Percentiles rank a stretch among this genome's conserved stretches.
phyloP scores from a whole-genome alignment of 768 basidiomycete species.

The Boletus sp. region DNA sequence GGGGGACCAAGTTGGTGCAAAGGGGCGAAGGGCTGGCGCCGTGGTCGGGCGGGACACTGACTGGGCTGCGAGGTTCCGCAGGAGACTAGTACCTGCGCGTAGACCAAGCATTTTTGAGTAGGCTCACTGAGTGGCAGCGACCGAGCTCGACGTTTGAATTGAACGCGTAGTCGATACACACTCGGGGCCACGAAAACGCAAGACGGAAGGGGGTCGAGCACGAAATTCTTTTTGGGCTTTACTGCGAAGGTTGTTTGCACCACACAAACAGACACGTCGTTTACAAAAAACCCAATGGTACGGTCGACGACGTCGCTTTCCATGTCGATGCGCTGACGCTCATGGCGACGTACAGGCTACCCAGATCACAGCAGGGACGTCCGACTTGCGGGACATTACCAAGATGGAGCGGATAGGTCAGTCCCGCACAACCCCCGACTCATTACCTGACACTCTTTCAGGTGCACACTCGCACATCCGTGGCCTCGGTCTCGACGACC shows the following conservation, averaged over 20 bases:
- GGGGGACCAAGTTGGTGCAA: constrained; percentile 8
- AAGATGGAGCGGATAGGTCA: constrained; percentile 92
- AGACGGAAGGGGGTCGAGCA: not conserved
- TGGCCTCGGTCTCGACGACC: constrained; percentile 89
- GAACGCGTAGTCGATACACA: not conserved
- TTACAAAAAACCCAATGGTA: constrained; percentile 27
- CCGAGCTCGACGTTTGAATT: not conserved
- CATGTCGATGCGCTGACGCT: not conserved
- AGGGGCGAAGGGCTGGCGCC: constrained; percentile 5
- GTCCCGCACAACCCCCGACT: not conserved
- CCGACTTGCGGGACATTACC: constrained; percentile 80
- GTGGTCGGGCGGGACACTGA: not conserved
- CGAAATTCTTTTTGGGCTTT: not conserved
- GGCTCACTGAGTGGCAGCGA: too few relatives aligned
- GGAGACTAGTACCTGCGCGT: constrained; percentile 9
- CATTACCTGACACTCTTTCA: constrained; percentile 25
- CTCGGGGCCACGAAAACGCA: not conserved
- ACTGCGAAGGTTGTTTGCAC: constrained; percentile 23
- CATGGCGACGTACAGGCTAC: constrained; percentile 43
- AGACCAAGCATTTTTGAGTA: constrained; percentile 6
- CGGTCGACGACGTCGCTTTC: not conserved
- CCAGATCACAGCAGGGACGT: constrained; percentile 73
- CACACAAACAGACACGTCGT: constrained; percentile 33
- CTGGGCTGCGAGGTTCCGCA: constrained; percentile 14
- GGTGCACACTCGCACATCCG: constrained; percentile 94